These are phyloP conservation scores for Fusarium albosuccineum DNA, from an alignment of 2,329 filamentous ascomycete species.

Conservation along the genomic window DNA sequence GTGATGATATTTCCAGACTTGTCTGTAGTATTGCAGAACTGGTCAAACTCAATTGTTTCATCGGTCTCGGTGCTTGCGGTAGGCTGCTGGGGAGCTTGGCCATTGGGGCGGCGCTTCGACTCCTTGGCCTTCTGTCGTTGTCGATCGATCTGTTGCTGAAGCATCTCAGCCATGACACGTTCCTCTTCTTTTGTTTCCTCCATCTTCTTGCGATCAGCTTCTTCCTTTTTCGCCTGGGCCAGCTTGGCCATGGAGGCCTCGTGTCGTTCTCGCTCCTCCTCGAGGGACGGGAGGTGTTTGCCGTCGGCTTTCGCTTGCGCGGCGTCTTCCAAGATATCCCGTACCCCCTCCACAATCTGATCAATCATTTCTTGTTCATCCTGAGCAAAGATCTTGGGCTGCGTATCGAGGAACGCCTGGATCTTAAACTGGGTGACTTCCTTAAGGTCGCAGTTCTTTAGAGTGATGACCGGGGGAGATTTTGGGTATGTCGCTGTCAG, in stretches of 20 bases:
- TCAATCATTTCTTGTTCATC: conserved; percentile 72
- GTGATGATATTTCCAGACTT: conserved; percentile 71
- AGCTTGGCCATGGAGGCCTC: conserved; percentile 77
- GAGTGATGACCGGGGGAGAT: conserved; percentile 77
- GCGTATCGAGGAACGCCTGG: conserved; percentile 71
- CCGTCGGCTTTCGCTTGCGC: conserved; percentile 81
- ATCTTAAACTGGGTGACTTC: conserved; percentile 80
- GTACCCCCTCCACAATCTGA: conserved; percentile 75
- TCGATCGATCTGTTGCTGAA: conserved; percentile 78
- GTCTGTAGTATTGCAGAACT: conserved; percentile 73
- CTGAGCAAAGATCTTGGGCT: conserved; percentile 66
- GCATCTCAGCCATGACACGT: conserved; percentile 75
- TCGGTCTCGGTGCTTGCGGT: conserved; percentile 47
- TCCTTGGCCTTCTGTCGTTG: conserved; percentile 75
- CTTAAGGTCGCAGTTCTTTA: conserved; percentile 76
- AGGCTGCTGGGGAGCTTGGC: conserved; percentile 43
- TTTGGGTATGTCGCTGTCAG: conserved; percentile 94
- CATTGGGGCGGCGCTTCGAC: conserved; percentile 67
- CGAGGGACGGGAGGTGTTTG: conserved; percentile 83
- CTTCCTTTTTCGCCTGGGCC: conserved; percentile 68
- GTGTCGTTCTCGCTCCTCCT: conserved; percentile 88
- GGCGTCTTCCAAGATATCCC: conserved; percentile 88
- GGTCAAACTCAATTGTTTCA: conserved; percentile 72
- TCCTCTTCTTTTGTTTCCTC: conserved; percentile 77
- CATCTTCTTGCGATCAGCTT: conserved; percentile 65